Evolutionary conservation across 2,329 filamentous ascomycete genomes (phyloP).

Genomic region (Cladophialophora yegresii): DNA sequence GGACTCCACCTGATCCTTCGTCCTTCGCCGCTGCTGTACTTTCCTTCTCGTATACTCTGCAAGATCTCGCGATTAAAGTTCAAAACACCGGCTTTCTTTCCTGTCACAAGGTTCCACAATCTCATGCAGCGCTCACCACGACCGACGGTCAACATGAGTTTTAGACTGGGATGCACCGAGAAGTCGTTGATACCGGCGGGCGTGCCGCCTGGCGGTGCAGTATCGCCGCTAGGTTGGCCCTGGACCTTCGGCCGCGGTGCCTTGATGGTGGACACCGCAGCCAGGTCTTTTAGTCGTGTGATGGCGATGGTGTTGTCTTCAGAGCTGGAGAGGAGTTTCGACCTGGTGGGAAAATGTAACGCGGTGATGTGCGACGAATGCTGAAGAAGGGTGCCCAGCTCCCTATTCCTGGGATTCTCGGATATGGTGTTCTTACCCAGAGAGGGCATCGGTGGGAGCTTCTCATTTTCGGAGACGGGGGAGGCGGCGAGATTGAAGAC

Average conservation of each 20-base stretch:
- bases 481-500: conserved; percentile 83
- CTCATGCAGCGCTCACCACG: conserved; percentile 89
- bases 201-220: conserved; percentile 74
- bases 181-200: conserved; percentile 93
- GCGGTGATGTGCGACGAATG: conserved; percentile 80
- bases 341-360: conserved; percentile 78
- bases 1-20: conserved; percentile 77
- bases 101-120: conserved; percentile 94
- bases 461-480: conserved; percentile 59
- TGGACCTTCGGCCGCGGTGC: conserved; percentile 78
- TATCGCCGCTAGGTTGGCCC: conserved; percentile 85
- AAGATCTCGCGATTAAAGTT: conserved; percentile 77
- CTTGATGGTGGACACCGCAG: conserved; percentile 82
- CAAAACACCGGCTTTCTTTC: conserved; percentile 89
- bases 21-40: conserved; percentile 78
- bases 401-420: conserved; percentile 83
- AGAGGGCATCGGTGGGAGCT: conserved; percentile 62
- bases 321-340: conserved; percentile 82
- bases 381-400: conserved; percentile 82
- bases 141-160: conserved; percentile 90
- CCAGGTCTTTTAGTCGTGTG: conserved; percentile 85
- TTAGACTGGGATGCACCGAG: conserved; percentile 92
- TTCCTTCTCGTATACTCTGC: conserved; percentile 72
- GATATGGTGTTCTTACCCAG: conserved; percentile 72
- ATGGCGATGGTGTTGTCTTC: conserved; percentile 93